phyloP scores from a whole-genome alignment of 2,329 filamentous ascomycete species.

The Coniochaeta pulveracea region DNA sequence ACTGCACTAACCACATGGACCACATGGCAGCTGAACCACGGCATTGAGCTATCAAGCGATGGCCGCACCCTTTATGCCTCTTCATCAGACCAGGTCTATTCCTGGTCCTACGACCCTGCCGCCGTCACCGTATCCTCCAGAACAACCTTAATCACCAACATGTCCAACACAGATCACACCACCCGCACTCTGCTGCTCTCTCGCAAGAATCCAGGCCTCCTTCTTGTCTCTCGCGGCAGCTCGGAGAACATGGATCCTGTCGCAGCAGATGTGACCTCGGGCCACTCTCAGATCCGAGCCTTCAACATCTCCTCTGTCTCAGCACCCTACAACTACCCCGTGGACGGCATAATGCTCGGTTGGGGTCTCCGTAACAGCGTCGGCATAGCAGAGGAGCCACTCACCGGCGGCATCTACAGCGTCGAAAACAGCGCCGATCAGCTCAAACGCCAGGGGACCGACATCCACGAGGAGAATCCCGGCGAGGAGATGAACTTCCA shows the following conservation, averaged over 20 bases:
- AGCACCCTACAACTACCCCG: slow-evolving; percentile 33
- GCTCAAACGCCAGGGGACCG: slow-evolving; percentile 36
- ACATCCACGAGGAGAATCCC: slow-evolving; percentile 56
- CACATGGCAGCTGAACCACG: slow-evolving; percentile 37
- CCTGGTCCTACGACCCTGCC: slow-evolving; percentile 53
- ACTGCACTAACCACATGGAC: not conserved
- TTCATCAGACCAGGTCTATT: slow-evolving; percentile 43
- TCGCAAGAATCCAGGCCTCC: slow-evolving; percentile 31
- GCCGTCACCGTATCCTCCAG: slow-evolving; percentile 31
- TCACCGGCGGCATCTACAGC: slow-evolving; percentile 35
- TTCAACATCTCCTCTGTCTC: slow-evolving; percentile 26
- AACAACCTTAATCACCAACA: slow-evolving; percentile 47
- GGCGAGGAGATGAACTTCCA: slow-evolving; percentile 64
- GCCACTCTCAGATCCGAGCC: slow-evolving; percentile 52
- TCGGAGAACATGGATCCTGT: slow-evolving; percentile 42
- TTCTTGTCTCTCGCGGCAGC: slow-evolving; percentile 53
- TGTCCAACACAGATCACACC: slow-evolving; percentile 47
- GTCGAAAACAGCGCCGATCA: slow-evolving; percentile 57
- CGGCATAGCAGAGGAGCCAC: slow-evolving; percentile 48
- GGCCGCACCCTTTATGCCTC: slow-evolving; percentile 47
- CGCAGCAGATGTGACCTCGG: slow-evolving; percentile 33
- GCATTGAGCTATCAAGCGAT: slow-evolving; percentile 39
- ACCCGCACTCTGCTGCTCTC: slow-evolving; percentile 53
- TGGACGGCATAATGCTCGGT: slow-evolving; percentile 33
- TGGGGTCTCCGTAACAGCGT: slow-evolving; percentile 64